Evolutionary conservation across 371 early-diverging fungal species (phyloP).

Genomic region (Mortierella sp.): DNA sequence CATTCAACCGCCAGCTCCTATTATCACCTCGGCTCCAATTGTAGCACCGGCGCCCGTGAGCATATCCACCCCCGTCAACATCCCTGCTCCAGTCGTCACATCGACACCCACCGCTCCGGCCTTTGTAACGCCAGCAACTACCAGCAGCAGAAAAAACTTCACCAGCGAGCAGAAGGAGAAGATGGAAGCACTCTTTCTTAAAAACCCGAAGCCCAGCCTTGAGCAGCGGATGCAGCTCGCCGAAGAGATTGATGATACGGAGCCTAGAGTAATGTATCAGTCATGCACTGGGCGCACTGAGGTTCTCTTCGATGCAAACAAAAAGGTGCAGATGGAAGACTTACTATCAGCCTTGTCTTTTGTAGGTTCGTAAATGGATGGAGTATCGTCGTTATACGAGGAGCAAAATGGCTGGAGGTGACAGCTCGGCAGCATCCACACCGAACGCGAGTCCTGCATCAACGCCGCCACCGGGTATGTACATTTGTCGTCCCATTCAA

Average conservation of each 20-base stretch:
- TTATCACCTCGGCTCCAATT: no score
- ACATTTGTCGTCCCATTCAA: no score
- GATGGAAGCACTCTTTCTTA: slow-evolving; percentile 3
- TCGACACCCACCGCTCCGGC: no score
- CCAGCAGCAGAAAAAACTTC: neutral
- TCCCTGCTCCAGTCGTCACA: no score
- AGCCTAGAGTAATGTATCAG: slow-evolving; percentile 5
- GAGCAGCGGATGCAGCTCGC: neutral
- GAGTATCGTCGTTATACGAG: neutral
- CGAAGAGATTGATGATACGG: neutral
- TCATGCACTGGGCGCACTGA: no score
- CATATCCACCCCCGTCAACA: no score
- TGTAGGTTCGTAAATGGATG: slow-evolving; percentile 12
- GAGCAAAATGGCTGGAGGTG: neutral
- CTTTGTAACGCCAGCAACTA: no score
- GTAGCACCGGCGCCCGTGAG: no score
- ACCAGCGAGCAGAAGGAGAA: neutral
- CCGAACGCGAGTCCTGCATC: slow-evolving; percentile 7
- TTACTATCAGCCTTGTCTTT: neutral
- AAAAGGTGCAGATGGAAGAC: no score
- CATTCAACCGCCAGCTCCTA: no score
- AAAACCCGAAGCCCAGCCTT: neutral
- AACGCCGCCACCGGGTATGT: neutral
- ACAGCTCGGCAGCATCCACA: neutral
- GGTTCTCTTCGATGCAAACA: no score